Percentiles rank a stretch among this genome's conserved stretches.
Evolutionary conservation across 2,329 filamentous ascomycete genomes (phyloP).

Genomic region (Venturia aucupariae): DNA sequence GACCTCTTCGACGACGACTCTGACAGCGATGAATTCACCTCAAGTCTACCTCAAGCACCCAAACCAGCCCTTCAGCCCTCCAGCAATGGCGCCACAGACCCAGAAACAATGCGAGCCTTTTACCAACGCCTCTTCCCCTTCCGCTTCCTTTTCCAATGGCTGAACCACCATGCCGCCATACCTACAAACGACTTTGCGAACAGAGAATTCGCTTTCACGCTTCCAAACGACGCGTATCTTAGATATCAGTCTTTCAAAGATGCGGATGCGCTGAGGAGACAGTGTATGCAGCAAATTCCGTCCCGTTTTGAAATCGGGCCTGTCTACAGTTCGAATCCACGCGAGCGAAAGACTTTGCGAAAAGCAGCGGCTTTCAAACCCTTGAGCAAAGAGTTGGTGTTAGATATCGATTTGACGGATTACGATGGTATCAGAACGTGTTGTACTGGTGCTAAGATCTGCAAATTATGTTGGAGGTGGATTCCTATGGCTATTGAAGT

Average conservation of each 20-base stretch:
- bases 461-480: conserved; percentile 89
- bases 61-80: conserved; percentile 16
- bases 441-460: conserved; percentile 89
- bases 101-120: conserved; percentile 83
- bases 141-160: conserved; percentile 90
- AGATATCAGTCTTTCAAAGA: conserved; percentile 77
- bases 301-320: conserved; percentile 97
- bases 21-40: conserved; percentile 48
- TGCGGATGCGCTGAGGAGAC: conserved; percentile 63
- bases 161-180: conserved; percentile 74
- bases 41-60: conserved; percentile 35
- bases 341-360: conserved; percentile 79
- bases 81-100: conserved; percentile 46
- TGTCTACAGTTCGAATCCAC: conserved; percentile 89
- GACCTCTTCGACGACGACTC: conserved; percentile 52
- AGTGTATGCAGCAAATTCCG: conserved; percentile 78
- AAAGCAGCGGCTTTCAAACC: conserved; percentile 78
- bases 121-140: conserved; percentile 96
- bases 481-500: conserved; percentile 98
- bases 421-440: conserved; percentile 96
- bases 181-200: conserved; percentile 84
- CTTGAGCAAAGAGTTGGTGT: conserved; percentile 86
- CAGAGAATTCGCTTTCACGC: conserved; percentile 90
- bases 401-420: conserved; percentile 98
- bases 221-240: conserved; percentile 86